These are phyloP conservation scores for Rhodotorula sphaerocarpa DNA, from an alignment of 768 basidiomycete species.

Conservation along the genomic window DNA sequence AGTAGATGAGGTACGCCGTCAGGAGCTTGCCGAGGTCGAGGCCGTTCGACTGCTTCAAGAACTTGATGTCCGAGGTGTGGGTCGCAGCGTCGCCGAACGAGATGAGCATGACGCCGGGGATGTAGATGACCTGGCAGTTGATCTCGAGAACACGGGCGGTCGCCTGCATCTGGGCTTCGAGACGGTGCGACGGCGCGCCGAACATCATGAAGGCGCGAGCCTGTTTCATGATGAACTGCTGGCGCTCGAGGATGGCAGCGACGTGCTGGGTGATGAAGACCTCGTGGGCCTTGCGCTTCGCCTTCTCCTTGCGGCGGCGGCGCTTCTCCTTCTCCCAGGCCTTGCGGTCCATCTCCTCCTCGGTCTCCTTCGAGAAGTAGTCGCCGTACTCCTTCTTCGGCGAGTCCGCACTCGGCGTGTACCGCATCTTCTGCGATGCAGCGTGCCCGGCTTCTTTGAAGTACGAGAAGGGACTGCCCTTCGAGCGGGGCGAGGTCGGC, in stretches of 20 bases:
- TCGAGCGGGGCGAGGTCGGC: slow-evolving; percentile 7
- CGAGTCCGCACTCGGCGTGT: slow-evolving; percentile 32
- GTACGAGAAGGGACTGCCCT: slow-evolving; percentile 25
- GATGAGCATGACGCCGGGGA: slow-evolving; percentile 58
- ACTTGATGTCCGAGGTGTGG: slow-evolving; percentile 68
- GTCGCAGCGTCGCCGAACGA: slow-evolving; percentile 73
- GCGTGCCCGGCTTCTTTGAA: slow-evolving; percentile 16
- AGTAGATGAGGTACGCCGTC: slow-evolving; percentile 32
- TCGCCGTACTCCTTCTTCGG: slow-evolving; percentile 38
- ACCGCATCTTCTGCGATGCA: slow-evolving; percentile 9
- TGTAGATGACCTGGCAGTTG: slow-evolving; percentile 48
- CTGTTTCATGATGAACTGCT: slow-evolving; percentile 50
- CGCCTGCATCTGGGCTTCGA: slow-evolving; percentile 50
- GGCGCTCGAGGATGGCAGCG: slow-evolving; percentile 40
- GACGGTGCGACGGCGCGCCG: slow-evolving; percentile 49
- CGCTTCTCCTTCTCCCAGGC: slow-evolving; percentile 48
- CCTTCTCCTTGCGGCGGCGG: slow-evolving; percentile 45
- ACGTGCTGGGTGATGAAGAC: slow-evolving; percentile 55
- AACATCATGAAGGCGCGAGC: slow-evolving; percentile 50
- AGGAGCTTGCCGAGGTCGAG: slow-evolving; percentile 70
- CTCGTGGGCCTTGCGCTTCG: slow-evolving; percentile 62
- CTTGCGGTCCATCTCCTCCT: slow-evolving; percentile 41
- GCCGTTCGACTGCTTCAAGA: slow-evolving; percentile 44
- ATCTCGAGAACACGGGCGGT: slow-evolving; percentile 50
- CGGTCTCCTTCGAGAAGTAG: slow-evolving; percentile 39